Evolutionary conservation across 2,329 filamentous ascomycete genomes (phyloP).

Genomic region (Pseudogymnoascus sp.): DNA sequence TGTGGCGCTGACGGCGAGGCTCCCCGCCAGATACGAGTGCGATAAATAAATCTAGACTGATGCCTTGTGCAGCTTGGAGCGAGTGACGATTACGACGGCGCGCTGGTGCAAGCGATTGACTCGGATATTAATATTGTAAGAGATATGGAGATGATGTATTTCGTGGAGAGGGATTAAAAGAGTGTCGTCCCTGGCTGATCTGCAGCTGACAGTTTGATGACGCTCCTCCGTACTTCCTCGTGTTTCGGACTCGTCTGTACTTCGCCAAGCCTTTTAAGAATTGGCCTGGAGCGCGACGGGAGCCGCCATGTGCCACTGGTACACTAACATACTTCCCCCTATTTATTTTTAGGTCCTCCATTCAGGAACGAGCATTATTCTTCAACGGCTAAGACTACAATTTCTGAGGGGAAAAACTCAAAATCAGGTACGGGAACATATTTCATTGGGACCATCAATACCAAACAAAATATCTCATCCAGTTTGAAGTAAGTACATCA

Average conservation of each 20-base stretch:
- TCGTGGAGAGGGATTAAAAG: not conserved
- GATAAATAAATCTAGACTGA: not conserved
- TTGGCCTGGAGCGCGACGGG: not conserved
- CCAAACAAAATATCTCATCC: not conserved
- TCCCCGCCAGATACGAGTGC: not conserved
- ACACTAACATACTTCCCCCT: slow-evolving; percentile 3
- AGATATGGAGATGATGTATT: slow-evolving; percentile 2
- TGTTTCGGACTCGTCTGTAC: slow-evolving; percentile 6
- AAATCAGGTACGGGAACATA: not conserved
- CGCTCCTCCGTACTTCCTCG: not conserved
- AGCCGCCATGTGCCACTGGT: not conserved
- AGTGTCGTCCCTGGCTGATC: not conserved
- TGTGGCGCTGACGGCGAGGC: not conserved
- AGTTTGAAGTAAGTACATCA: not conserved
- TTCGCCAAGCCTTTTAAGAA: not conserved
- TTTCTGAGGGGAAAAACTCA: not conserved
- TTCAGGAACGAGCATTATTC: not conserved
- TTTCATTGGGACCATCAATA: not conserved
- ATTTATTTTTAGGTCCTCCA: not conserved
- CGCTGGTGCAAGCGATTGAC: not conserved
- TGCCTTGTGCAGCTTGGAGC: not conserved
- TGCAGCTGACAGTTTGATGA: slow-evolving; percentile 7
- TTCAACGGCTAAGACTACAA: not conserved
- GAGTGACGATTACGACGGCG: not conserved
- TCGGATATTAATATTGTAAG: slow-evolving; percentile 1